Conservation (phyloP, 83 land plant species). For the Thuja plicata region DNA sequence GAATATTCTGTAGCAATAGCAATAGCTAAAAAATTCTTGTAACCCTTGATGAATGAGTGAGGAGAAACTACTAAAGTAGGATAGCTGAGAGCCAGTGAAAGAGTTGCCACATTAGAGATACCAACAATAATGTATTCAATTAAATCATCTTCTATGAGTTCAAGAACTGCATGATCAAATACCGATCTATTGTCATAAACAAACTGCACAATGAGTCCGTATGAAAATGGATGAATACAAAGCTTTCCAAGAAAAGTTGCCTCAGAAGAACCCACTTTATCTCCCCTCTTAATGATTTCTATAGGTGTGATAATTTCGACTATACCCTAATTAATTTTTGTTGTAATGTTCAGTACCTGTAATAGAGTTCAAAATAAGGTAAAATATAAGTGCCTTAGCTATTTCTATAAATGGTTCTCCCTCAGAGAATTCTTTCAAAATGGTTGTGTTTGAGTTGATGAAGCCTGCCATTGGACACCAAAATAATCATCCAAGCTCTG, state of each 20-base stretch:
- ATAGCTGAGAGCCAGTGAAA: conserved; percentile 73
- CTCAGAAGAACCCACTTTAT: conserved; percentile 86
- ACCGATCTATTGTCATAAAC: conserved; percentile 79
- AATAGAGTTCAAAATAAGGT: not conserved
- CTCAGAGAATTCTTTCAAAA: too few relatives aligned
- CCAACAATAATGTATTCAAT: conserved; percentile 71
- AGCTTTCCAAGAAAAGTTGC: conserved; percentile 84
- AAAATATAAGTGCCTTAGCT: too few relatives aligned
- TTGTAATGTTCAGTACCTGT: conserved; percentile 81
- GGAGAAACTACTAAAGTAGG: conserved; percentile 91
- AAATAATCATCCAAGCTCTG: too few relatives aligned
- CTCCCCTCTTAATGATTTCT: conserved; percentile 77
- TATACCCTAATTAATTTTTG: conserved; percentile 92
- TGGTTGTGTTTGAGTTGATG: too few relatives aligned
- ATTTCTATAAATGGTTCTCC: too few relatives aligned
- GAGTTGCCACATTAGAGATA: conserved; percentile 67
- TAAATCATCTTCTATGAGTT: conserved; percentile 78
- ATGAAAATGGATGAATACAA: conserved; percentile 85
- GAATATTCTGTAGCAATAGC: conserved; percentile 80
- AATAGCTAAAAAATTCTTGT: conserved; percentile 78
- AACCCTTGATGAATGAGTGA: conserved; percentile 72
- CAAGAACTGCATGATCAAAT: conserved; percentile 79
- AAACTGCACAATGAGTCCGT: conserved; percentile 64
- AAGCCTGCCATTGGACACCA: too few relatives aligned
- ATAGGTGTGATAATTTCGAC: conserved; percentile 87